These are phyloP conservation scores for Fusarium sororula DNA, from an alignment of 2,329 filamentous ascomycete genomes.

Conservation along the genomic window DNA sequence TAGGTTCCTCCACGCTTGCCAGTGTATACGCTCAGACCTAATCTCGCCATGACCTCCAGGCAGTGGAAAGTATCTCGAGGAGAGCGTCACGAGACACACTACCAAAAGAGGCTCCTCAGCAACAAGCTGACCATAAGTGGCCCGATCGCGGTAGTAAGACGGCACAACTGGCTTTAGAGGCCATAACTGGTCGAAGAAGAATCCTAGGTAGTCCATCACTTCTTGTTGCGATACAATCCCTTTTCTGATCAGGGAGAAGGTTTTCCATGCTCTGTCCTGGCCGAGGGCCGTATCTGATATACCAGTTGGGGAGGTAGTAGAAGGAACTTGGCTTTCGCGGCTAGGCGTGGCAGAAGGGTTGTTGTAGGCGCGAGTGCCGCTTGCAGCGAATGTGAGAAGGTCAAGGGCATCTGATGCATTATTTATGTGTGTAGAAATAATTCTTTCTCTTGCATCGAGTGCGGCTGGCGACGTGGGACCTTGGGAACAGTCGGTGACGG, in stretches of 20 bases:
- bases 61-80: constrained; percentile 15
- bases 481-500: not conserved
- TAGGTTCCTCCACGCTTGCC: constrained; percentile 22
- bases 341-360: not conserved
- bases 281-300: not conserved
- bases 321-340: not conserved
- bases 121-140: not conserved
- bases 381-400: constrained; percentile 17
- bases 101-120: constrained; percentile 19
- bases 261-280: not conserved
- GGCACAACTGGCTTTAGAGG: constrained; percentile 23
- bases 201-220: constrained; percentile 8
- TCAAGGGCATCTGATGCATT: constrained; percentile 20
- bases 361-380: not conserved
- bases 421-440: constrained; percentile 25
- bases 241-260: constrained; percentile 14
- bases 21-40: constrained; percentile 24
- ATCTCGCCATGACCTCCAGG: constrained; percentile 14
- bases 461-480: not conserved
- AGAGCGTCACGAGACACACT: constrained; percentile 14
- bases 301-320: not conserved
- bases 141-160: constrained; percentile 7
- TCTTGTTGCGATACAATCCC: constrained; percentile 21
- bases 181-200: constrained; percentile 22
- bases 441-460: constrained; percentile 9